A percentile compares a stretch with the other conserved stretches of the same genome.
phyloP scores from a whole-genome alignment of 208 protist genomes.

The Angomonas ambiguus region DNA sequence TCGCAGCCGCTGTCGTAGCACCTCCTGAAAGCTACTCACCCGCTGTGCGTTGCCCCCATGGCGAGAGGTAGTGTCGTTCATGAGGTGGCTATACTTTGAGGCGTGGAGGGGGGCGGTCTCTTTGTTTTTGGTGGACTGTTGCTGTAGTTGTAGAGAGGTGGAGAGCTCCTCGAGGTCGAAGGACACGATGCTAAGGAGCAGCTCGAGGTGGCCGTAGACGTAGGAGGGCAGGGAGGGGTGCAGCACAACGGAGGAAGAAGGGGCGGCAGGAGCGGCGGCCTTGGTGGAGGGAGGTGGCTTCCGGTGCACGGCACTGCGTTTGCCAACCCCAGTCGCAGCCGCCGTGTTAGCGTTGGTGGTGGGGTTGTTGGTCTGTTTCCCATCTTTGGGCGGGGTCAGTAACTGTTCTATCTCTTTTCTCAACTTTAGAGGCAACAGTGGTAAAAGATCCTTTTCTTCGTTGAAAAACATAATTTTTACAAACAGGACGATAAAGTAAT shows the following conservation, averaged over 20 bases:
- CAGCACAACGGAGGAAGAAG: not conserved
- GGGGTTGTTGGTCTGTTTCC: conserved; percentile 3
- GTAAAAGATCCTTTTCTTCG: conserved; percentile 18
- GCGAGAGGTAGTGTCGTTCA: no score
- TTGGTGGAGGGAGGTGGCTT: not conserved
- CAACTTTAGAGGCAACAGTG: conserved; percentile 18
- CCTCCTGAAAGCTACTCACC: not conserved
- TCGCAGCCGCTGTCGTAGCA: not conserved
- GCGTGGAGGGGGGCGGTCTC: not conserved
- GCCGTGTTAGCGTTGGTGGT: not conserved
- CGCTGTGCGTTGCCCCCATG: no score
- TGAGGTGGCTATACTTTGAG: no score
- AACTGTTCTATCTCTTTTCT: conserved; percentile 6
- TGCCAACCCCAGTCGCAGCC: no score
- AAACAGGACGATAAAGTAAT: conserved; percentile 47
- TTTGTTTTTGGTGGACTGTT: not conserved
- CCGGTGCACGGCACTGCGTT: not conserved
- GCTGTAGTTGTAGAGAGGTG: conserved; percentile 2
- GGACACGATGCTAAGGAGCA: not conserved
- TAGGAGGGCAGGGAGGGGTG: not conserved
- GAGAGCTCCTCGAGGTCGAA: not conserved
- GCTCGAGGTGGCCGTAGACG: not conserved
- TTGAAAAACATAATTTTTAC: conserved; percentile 53
- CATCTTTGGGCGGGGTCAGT: not conserved
- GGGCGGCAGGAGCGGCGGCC: not conserved